Evolutionary conservation across 139 green algal species (phyloP).

Genomic region (Parachlorella kessleri): DNA sequence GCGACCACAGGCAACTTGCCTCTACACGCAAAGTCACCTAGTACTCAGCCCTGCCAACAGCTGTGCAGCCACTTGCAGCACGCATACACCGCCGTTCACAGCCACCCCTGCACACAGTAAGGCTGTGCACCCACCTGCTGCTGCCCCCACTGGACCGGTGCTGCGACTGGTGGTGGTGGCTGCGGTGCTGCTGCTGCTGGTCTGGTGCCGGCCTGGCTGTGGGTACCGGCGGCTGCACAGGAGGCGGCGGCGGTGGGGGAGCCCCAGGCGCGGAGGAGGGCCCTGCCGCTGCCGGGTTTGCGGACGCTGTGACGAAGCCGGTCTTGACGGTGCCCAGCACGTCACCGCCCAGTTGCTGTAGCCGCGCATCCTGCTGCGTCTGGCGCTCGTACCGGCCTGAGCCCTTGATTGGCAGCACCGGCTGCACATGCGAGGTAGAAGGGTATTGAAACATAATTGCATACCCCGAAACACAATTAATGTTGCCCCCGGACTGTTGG

Average conservation of each 20-base stretch:
- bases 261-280: background rate
- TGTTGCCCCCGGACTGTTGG: no score
- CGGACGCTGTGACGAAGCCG: slow-evolving; percentile 19
- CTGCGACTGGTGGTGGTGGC: background rate
- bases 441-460: background rate
- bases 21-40: no score
- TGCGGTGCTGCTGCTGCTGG: background rate
- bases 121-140: no score
- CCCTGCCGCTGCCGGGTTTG: background rate
- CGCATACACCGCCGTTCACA: no score
- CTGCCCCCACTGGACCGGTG: background rate
- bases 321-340: slow-evolving; percentile 32
- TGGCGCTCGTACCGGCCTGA: slow-evolving; percentile 48
- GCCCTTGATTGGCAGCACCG: slow-evolving; percentile 3
- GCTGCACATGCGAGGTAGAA: background rate
- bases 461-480: no score
- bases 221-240: slow-evolving; percentile 8
- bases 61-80: no score
- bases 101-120: no score
- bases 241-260: slow-evolving; percentile 18
- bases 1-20: no score
- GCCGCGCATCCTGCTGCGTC: slow-evolving; percentile 33
- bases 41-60: no score
- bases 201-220: background rate
- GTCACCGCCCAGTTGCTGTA: slow-evolving; percentile 39